Base-by-base conservation (phyloP, 306 rosid species). In the Quercus dentata region DNA sequence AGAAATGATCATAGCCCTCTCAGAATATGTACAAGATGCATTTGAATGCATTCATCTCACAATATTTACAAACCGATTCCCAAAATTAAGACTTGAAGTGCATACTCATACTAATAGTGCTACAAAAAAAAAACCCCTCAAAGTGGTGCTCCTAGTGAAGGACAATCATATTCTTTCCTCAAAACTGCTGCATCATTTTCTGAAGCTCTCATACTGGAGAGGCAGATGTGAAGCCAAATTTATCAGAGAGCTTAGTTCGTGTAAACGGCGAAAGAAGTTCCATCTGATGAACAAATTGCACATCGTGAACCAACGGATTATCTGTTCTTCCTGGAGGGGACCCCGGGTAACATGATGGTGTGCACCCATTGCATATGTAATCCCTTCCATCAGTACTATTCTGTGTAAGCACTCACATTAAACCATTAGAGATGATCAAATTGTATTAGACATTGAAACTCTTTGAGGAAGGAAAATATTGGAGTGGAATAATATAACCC, bases 281-380 rank as follows among this genome's bases (percentile, higher is more conserved):
- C 86, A 89, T 78, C 68, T 90, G 98, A 76, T 89, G 97, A 83
- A 89, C 75, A 78, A 94, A 94, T 14, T 88, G 85, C 59, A 92
- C 90, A 55, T 94, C 91, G 21, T 92, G 92, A 74, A 94, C 85
- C 80, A 92, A 46, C 1, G 97, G 98, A 6, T 94, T 92, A 73
- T 83, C 89, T 61, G 97, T 84, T 85, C 98, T 86, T 0, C 90
- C 80, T 0, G 98, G 98, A 0, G 98, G 98, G 28, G 97, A 91
- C 7, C 93, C 97, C 12, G 88, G 71, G 75, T 88, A 94, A 73
- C 89, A 90, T 2, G 78, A 77, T 5, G 95, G 90, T 41, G 88
- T 81, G 64, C 97, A 88, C 56, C 81, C 81, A 4, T 69, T 85
- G 74, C 93, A 90, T 49, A 56, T 20, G 21, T 77, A 17, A 80